Conservation (phyloP, 352 stramenopile species). For the Lagenidium giganteum region DNA sequence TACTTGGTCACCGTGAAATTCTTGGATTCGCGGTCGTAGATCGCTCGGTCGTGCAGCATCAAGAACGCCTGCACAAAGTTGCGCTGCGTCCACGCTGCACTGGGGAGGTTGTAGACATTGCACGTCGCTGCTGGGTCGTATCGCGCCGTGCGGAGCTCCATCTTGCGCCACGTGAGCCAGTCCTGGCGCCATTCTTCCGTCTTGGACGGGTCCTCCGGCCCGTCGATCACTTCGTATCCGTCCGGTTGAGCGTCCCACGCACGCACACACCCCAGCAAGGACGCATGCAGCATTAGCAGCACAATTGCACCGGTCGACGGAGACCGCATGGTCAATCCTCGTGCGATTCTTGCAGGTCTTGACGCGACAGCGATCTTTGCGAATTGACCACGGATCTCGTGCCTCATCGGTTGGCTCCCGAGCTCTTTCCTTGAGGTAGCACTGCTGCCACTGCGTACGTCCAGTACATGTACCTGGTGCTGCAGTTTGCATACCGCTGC, state of each 20-base stretch:
- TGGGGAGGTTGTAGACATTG: conserved; percentile 65
- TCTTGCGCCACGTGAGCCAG: conserved; percentile 62
- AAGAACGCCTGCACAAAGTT: conserved; percentile 74
- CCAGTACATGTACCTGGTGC: too few species aligned
- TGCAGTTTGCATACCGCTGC: too few species aligned
- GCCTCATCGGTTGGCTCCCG: too few species aligned
- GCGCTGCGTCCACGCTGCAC: conserved; percentile 65
- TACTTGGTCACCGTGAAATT: conserved; percentile 69
- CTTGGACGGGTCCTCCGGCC: conserved; percentile 22
- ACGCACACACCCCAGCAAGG: conserved; percentile 5
- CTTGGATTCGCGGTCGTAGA: conserved; percentile 63
- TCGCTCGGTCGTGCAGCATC: conserved; percentile 73
- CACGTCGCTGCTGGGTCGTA: conserved; percentile 53
- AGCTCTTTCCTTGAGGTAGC: too few species aligned
- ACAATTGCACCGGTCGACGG: neutral
- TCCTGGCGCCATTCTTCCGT: conserved; percentile 46
- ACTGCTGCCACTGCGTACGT: too few species aligned
- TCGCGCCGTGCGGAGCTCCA: conserved; percentile 61
- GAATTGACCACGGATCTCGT: too few species aligned
- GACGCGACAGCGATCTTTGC: too few species aligned
- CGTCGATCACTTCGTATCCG: conserved; percentile 80
- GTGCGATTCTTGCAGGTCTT: too few species aligned
- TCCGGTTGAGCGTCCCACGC: conserved; percentile 75
- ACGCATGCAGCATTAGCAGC: conserved; percentile 6
- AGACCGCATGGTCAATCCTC: conserved; percentile 16